phyloP scores from a whole-genome alignment of 139 green algal species.

The Mesotaenium endlicherianum region DNA sequence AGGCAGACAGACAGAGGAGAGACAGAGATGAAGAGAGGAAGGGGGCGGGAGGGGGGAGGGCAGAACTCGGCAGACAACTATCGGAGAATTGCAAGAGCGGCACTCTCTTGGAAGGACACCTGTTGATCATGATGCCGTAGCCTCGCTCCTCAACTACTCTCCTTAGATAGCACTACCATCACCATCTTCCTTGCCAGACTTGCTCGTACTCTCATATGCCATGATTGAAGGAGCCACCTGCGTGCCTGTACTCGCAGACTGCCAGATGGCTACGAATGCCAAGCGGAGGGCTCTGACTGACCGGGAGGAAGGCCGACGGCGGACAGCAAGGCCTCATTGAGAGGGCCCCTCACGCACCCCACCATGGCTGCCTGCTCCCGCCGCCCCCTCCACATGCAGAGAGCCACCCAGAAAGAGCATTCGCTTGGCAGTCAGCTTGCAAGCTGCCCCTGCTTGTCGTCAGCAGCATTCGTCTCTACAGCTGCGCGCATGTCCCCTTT shows the following conservation, averaged over 20 bases:
- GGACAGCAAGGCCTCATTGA: slow-evolving; percentile 5
- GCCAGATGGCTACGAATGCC: neutral
- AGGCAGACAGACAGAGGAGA: neutral
- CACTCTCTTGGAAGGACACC: neutral
- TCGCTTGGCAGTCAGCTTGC: neutral
- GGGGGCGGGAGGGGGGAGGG: neutral
- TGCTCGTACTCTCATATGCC: neutral
- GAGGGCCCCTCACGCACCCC: neutral
- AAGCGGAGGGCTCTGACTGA: neutral
- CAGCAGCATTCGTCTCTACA: neutral
- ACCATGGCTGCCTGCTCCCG: neutral
- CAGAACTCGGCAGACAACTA: neutral
- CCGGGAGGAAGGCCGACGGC: slow-evolving; percentile 20
- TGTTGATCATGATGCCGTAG: neutral
- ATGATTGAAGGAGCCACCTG: neutral
- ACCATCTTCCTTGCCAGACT: too few species aligned
- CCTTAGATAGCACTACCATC: too few species aligned
- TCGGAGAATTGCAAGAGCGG: neutral
- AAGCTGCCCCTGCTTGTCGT: neutral
- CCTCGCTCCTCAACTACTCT: neutral
- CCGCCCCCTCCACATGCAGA: neutral
- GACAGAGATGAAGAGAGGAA: neutral
- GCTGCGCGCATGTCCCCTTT: neutral
- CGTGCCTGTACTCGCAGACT: neutral
- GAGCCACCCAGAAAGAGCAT: neutral